These are phyloP conservation scores for Alternaria atra DNA, from an alignment of 2,329 filamentous ascomycete species.

Conservation along the genomic window DNA sequence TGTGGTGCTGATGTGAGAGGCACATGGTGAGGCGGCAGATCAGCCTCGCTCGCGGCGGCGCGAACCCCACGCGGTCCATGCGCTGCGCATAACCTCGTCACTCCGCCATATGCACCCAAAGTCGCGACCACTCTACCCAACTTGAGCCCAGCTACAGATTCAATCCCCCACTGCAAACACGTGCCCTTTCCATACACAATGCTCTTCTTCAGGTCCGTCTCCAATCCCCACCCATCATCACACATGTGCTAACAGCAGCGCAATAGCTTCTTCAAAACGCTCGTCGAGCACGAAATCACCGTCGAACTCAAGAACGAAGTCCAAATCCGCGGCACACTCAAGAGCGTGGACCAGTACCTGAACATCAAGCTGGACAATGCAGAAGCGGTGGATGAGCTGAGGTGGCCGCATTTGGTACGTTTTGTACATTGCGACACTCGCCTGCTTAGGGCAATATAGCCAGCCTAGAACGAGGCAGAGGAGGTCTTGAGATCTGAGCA, in stretches of 20 bases:
- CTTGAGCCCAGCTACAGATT: background rate
- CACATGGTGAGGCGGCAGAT: conserved; percentile 29
- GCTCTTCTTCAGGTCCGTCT: conserved; percentile 63
- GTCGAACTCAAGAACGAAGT: conserved; percentile 99
- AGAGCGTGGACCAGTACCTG: conserved; percentile 97
- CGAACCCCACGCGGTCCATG: conserved; percentile 35
- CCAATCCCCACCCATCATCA: background rate
- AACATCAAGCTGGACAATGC: conserved; percentile 99
- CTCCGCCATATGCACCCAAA: conserved; percentile 4
- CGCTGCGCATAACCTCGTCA: conserved; percentile 19
- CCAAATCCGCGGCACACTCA: conserved; percentile 91
- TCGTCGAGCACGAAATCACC: conserved; percentile 96
- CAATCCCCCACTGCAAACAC: background rate
- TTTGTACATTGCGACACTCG: background rate
- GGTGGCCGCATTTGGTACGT: conserved; percentile 87
- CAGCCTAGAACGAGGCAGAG: background rate
- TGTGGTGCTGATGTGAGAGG: background rate
- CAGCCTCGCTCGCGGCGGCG: conserved; percentile 19
- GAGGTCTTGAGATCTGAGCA: background rate
- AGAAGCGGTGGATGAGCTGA: conserved; percentile 87
- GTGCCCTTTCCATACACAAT: conserved; percentile 37
- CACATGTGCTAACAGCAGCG: conserved; percentile 3
- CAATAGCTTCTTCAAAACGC: conserved; percentile 90
- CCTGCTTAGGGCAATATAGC: background rate
- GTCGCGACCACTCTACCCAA: conserved; percentile 11